Evolutionary conservation across 352 stramenopile species (phyloP), one percentile per base, ranked within the genome.

Genomic region (Globisporangium abappressorium): DNA sequence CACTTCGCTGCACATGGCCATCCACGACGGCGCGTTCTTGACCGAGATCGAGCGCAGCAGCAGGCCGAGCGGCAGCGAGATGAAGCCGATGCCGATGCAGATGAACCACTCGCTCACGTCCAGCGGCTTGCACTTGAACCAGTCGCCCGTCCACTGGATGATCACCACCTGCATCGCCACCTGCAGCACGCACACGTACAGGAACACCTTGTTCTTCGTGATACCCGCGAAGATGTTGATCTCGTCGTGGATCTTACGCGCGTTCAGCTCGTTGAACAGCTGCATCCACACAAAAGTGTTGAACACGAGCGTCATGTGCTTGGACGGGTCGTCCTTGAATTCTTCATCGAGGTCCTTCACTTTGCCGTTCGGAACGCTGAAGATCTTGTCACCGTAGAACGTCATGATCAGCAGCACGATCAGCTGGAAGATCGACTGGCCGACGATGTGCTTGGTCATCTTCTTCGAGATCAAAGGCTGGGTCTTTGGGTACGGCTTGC

Each of bases 211-310:
- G 85, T 99, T 99, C 38, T 87, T 86, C 20, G 84, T 75, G 51
- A 99, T 90, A 41, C 93, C 93, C 18, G 70, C 70, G 69, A 99
- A 98, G 41, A 98, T 92, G 78, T 99, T 99, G 76, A 93, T 96
- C 62, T 97, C 84, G 75, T 98, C 90, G 73, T 97, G 90, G 73
- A 98, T 97, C 71, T 86, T 83, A 60, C 79, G 79, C 30, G 66
- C 68, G 68, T 91, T 91, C 28, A 91, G 71, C 67, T 91, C 77
- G 70, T 91, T 91, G 73, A 91, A 99, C 18, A 99, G 85, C 81
- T 98, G 93, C 47, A 92, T 87, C 79, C 98, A 98, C 18, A 99
- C 96, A 77, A 99, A 99, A 41, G 92, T 91, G 80, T 99, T 99
- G 84, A 99, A 99, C 67, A 99, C 74, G 54, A 98, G 90, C 36